Evolutionary conservation across 1,139 yeast genomes (phyloP), one percentile per base, ranked within the genome.

Genomic region (Candida tetrigidarum): DNA sequence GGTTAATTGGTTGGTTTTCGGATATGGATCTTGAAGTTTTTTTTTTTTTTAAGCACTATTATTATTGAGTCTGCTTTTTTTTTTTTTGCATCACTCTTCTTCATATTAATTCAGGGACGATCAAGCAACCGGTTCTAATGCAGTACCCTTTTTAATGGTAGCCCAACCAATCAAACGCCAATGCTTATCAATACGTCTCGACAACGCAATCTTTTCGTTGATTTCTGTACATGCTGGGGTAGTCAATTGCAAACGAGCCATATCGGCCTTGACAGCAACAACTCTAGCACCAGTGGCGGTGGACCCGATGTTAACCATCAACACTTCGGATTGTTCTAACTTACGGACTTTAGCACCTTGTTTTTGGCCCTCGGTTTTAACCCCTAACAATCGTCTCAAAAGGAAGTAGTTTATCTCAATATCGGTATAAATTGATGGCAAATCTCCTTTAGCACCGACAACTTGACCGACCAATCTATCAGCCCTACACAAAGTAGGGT

Each of bases 101-200:
- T 30, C 6, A 4, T 30, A 8, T 30, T 16, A 2, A 12, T 12
- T 4, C 9, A 26, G n/a, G 18, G 16, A 7, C 3, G 20, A 15
- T 42, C 42, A 51, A 37, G 75, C 71, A 60, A 71, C 63, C 45
- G 95, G 93, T 64, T 86, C 93, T 66, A 87, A 79, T 47, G 90
- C 84, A 51, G 91, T 84, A 72, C 99, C 99, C 74, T 90, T 91
- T 74, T 90, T 89, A 66, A 95, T 93, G 46, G 97, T 90, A 57
- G 99, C 99, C 99, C 99, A 95, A 60, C 99, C 99, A 74, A 95
- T 95, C 69, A 95, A 81, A 80, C 99, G 95, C 97, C 98, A 95
- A 72, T 95, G 99, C 82, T 92, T 93, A 66, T 93, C 99, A 60
- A 95, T 95, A 83, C 99, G 92, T 81, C 99, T 88, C 37, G 97